These are phyloP conservation scores for Leccinum aurantiacum DNA, from an alignment of 768 basidiomycete species.

Conservation along the genomic window DNA sequence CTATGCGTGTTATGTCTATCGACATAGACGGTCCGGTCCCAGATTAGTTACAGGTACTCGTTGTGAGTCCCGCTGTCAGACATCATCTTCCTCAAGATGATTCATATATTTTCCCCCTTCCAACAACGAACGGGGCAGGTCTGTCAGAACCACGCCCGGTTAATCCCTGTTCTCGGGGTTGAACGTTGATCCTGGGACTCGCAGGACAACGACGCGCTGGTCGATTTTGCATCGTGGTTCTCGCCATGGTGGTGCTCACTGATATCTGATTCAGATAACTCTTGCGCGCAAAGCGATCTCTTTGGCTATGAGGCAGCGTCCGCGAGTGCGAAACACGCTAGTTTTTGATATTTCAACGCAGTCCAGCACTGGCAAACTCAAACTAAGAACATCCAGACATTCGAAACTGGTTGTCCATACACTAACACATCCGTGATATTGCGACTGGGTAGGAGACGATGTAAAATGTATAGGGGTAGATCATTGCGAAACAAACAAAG, in stretches of 20 bases:
- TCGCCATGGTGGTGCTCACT: not conserved
- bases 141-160: not conserved
- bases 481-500: constrained; percentile 19
- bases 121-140: not conserved
- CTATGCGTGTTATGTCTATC: not conserved
- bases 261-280: not conserved
- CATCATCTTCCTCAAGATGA: not conserved
- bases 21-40: not conserved
- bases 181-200: not conserved
- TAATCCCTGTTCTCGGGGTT: not conserved
- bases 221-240: not conserved
- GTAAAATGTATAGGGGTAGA: constrained; percentile 23
- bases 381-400: constrained; percentile 3
- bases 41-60: not conserved
- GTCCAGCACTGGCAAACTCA: not conserved
- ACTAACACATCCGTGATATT: constrained; percentile 17
- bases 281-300: not conserved
- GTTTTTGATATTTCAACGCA: not conserved
- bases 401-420: constrained; percentile 21
- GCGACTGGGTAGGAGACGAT: constrained; percentile 8
- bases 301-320: not conserved
- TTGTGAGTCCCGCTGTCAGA: not conserved
- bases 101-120: not conserved
- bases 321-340: not conserved
- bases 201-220: not conserved